Evolutionary conservation across 2,329 filamentous ascomycete species (phyloP).

Genomic region (Gnomoniopsis smithogilvyi): DNA sequence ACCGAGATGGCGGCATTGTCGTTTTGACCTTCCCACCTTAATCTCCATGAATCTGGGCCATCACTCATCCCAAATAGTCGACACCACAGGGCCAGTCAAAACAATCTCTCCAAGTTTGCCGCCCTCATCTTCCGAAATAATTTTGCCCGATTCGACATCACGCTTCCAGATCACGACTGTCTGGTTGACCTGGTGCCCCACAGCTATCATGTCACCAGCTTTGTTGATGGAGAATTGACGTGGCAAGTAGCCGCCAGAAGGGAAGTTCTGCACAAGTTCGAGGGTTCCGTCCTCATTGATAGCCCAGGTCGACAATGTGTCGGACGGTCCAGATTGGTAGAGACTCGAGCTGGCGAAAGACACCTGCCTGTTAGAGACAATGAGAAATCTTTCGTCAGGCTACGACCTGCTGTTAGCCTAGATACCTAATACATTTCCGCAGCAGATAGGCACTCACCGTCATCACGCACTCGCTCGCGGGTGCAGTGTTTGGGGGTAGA

Average conservation of each 20-base stretch:
- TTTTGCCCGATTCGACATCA: slow-evolving; percentile 54
- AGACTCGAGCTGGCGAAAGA: slow-evolving; percentile 43
- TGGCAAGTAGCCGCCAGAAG: slow-evolving; percentile 62
- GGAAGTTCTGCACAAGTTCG: slow-evolving; percentile 50
- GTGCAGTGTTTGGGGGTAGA: slow-evolving; percentile 18
- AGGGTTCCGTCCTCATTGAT: slow-evolving; percentile 53
- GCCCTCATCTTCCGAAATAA: slow-evolving; percentile 33
- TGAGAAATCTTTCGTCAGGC: slow-evolving; percentile 54
- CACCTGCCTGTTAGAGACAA: slow-evolving; percentile 65
- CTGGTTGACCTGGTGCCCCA: slow-evolving; percentile 61
- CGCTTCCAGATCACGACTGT: slow-evolving; percentile 61
- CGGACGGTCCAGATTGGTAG: slow-evolving; percentile 39
- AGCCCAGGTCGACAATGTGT: slow-evolving; percentile 61
- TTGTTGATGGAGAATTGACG: slow-evolving; percentile 66
- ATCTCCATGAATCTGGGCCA: too few species aligned
- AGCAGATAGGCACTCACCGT: slow-evolving; percentile 16
- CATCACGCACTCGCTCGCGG: slow-evolving; percentile 21
- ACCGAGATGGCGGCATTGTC: too few species aligned
- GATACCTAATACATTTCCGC: too few species aligned
- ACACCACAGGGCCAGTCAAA: slow-evolving; percentile 19
- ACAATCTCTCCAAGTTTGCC: slow-evolving; percentile 19
- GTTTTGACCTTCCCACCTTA: too few species aligned
- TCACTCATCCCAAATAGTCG: slow-evolving; percentile 20
- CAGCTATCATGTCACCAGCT: slow-evolving; percentile 60
- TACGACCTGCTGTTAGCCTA: neutral